Base-by-base conservation (phyloP, 2,329 filamentous ascomycete genomes). In the Rutstroemia sp. region DNA sequence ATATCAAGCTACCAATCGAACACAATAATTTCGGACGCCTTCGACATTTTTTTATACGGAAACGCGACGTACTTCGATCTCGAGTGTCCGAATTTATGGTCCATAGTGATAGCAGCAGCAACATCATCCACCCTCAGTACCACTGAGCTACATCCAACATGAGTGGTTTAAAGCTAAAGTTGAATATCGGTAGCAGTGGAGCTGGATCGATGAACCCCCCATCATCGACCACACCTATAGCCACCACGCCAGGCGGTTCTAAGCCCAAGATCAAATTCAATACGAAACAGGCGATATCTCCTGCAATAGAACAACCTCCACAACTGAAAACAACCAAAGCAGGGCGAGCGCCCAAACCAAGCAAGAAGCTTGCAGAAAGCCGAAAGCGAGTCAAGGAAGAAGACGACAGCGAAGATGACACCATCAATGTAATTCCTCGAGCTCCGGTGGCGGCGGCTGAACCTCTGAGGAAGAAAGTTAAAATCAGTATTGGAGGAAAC, bases 311-410 rank as follows among this genome's bases (percentile, higher is more conserved):
- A 5, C 53, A 34, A 9, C 30, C 9, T 14, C 30, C 63, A 30
- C 63, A 57, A 56, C 61, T 59, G 30, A 69, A 64, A 41, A 84
- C 79, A 67, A 83, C 80, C 2, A 86, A 86, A 65, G 79, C 81
- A 14, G 82, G 81, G 12, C 73, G 82, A 46, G 74, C 80, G 25
- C 73, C 79, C 14, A 86, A 83, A 62, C 82, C 83, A 5, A 82
- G 79, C 8, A 75, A 79, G 49, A 82, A 81, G 64, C 70, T 80
- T 49, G 70, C 79, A 52, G 78, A 80, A 59, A 85, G 83, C 34
- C 63, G 66, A 52, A 86, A 87, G 72, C 79, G 81, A 39, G 71
- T 74, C n/a, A 77, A 78, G 60, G 77, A 81, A 46, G 78, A 82
- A 38, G 74, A 73, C 41, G 78, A 79, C 16, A 77, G 78, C 51